phyloP scores from a whole-genome alignment of 2,329 filamentous ascomycete genomes.

The Fusarium abutilonis region DNA sequence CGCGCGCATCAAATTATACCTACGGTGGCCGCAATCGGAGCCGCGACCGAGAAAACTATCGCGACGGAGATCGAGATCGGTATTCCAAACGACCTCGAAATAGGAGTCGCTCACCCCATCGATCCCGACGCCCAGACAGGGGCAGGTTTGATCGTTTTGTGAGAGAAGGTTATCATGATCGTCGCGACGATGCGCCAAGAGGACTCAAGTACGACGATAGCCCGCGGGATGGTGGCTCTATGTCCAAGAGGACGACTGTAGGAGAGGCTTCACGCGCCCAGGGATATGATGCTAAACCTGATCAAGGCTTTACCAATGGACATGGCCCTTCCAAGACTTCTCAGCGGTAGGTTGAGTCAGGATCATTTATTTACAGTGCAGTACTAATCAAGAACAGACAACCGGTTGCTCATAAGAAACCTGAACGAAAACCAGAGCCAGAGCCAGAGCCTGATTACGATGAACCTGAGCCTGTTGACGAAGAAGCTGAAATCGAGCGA shows the following conservation, averaged over 20 bases:
- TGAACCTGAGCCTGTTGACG: slow-evolving; percentile 73
- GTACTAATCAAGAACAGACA: slow-evolving; percentile 32
- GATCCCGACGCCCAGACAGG: slow-evolving; percentile 52
- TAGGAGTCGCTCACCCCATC: slow-evolving; percentile 63
- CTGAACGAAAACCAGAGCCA: slow-evolving; percentile 44
- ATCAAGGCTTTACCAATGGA: slow-evolving; percentile 57
- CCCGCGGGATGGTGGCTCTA: slow-evolving; percentile 61
- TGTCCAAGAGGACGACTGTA: slow-evolving; percentile 71
- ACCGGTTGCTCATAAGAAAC: slow-evolving; percentile 30
- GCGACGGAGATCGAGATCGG: slow-evolving; percentile 58
- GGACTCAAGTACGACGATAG: slow-evolving; percentile 55
- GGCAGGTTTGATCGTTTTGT: slow-evolving; percentile 50
- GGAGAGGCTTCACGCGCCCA: slow-evolving; percentile 66
- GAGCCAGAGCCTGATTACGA: slow-evolving; percentile 53
- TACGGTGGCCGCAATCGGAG: slow-evolving; percentile 61
- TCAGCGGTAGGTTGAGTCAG: slow-evolving; percentile 28
- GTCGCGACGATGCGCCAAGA: slow-evolving; percentile 34
- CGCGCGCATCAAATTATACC: slow-evolving; percentile 54
- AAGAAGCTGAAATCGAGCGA: slow-evolving; percentile 84
- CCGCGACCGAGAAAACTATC: slow-evolving; percentile 47
- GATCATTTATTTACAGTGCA: background rate
- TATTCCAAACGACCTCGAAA: slow-evolving; percentile 64
- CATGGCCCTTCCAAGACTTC: slow-evolving; percentile 28
- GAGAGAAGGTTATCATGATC: slow-evolving; percentile 45
- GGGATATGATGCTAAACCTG: slow-evolving; percentile 75